Percentiles rank a stretch among this genome's conserved stretches.
Conservation (phyloP, 164 flowering plant species). For the Tetracentron sinense region DNA sequence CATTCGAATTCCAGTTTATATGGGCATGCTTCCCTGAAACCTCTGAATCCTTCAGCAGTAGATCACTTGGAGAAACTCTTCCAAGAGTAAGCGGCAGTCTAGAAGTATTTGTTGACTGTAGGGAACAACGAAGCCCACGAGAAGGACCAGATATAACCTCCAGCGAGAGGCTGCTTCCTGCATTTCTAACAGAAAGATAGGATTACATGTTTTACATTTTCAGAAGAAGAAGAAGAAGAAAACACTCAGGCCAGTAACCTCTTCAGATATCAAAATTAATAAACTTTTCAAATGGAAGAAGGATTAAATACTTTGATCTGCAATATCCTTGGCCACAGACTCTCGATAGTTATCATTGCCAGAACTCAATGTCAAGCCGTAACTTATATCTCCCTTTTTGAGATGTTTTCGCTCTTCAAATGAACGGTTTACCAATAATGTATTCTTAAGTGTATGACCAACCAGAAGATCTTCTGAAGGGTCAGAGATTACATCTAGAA, state of each 20-base stretch:
- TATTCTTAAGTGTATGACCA: constrained; percentile 76
- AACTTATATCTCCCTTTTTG: constrained; percentile 34
- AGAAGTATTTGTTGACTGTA: constrained; percentile 49
- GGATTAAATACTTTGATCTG: constrained; percentile 50
- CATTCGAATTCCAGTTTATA: constrained; percentile 62
- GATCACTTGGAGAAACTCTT: constrained; percentile 79
- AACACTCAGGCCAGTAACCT: not conserved
- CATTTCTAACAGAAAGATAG: constrained; percentile 72
- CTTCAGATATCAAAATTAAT: constrained; percentile 3
- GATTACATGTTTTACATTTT: constrained; percentile 51
- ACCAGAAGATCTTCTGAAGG: constrained; percentile 48
- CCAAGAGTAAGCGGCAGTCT: constrained; percentile 82
- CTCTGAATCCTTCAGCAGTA: constrained; percentile 73
- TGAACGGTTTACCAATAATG: constrained; percentile 22
- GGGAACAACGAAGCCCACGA: constrained; percentile 44
- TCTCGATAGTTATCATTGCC: constrained; percentile 25
- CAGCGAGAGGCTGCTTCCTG: constrained; percentile 84
- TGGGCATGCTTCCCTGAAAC: constrained; percentile 94
- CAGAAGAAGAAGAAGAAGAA: constrained; percentile 10
- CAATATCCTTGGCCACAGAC: constrained; percentile 20
- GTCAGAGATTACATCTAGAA: constrained; percentile 57
- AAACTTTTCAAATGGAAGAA: constrained; percentile 11
- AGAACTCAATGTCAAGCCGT: constrained; percentile 15
- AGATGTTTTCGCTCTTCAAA: constrained; percentile 40
- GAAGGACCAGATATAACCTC: constrained; percentile 91